Percentiles rank a stretch among this genome's conserved stretches.
These are phyloP conservation scores for Hypomyces rosellus DNA, from an alignment of 2,329 filamentous ascomycete species.

Conservation along the genomic window DNA sequence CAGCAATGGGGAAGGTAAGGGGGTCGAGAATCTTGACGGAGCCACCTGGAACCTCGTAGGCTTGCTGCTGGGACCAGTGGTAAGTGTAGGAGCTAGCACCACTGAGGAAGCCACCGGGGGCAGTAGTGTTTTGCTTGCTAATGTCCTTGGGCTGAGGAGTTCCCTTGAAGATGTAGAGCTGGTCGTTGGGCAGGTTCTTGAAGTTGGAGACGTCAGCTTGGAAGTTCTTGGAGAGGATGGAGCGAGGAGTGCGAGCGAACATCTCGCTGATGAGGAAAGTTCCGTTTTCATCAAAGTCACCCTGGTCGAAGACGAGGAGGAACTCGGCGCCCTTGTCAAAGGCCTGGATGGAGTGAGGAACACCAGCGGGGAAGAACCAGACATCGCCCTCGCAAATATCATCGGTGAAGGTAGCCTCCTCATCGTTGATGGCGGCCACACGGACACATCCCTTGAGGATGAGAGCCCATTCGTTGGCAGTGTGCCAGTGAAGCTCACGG, in stretches of 20 bases:
- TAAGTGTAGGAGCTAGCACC: conserved; percentile 39
- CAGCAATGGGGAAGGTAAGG: conserved; percentile 49
- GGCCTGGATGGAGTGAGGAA: conserved; percentile 48
- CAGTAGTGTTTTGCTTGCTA: conserved; percentile 41
- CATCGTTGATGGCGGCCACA: conserved; percentile 45
- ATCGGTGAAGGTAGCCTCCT: conserved; percentile 38
- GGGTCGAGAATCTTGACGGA: conserved; percentile 55
- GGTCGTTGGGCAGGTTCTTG: conserved; percentile 38
- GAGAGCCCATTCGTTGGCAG: conserved; percentile 45
- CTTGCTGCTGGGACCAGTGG: conserved; percentile 45
- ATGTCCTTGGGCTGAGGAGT: conserved; percentile 40
- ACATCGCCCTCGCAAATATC: conserved; percentile 38
- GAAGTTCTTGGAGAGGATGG: conserved; percentile 51
- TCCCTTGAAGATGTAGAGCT: conserved; percentile 49
- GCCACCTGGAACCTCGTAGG: conserved; percentile 48
- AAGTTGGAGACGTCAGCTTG: conserved; percentile 41
- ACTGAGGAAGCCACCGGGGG: conserved; percentile 36
- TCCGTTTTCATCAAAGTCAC: conserved; percentile 51
- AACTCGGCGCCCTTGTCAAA: conserved; percentile 52
- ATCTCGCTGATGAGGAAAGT: conserved; percentile 54
- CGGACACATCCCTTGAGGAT: conserved; percentile 48
- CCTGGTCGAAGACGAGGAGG: conserved; percentile 54
- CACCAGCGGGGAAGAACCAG: conserved; percentile 47
- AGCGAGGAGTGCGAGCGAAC: conserved; percentile 43
- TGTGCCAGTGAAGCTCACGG: conserved; percentile 59